phyloP scores from a whole-genome alignment of 768 basidiomycete genomes.

The Astraeus odoratus region DNA sequence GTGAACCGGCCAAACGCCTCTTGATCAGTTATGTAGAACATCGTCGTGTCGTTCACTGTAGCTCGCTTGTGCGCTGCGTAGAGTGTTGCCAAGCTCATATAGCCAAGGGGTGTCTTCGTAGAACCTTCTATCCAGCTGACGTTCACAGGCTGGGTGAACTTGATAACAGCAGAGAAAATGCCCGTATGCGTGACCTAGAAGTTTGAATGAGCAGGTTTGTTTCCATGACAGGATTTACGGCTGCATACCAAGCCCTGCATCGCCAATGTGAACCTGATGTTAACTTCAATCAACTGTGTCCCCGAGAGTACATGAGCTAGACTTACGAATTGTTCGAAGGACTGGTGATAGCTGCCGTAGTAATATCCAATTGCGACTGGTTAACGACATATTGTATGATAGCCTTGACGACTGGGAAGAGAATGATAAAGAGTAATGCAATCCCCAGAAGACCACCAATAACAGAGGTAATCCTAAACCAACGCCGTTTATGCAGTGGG shows the following conservation, averaged over 20 bases:
- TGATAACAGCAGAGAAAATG: constrained; percentile 54
- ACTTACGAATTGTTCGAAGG: constrained; percentile 55
- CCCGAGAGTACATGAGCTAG: too few species aligned
- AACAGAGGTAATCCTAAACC: constrained; percentile 55
- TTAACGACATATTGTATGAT: constrained; percentile 63
- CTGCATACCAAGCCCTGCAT: constrained; percentile 48
- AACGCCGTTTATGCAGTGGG: constrained; percentile 55
- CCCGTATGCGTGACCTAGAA: constrained; percentile 59
- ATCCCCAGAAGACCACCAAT: constrained; percentile 48
- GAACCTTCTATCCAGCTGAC: constrained; percentile 53
- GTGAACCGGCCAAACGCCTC: constrained; percentile 58
- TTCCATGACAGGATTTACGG: neutral
- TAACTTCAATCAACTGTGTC: constrained; percentile 1
- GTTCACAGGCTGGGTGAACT: constrained; percentile 49
- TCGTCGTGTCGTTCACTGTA: constrained; percentile 51
- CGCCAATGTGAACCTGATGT: constrained; percentile 41
- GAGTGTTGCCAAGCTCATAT: constrained; percentile 42
- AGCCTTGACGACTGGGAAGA: constrained; percentile 63
- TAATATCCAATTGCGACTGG: constrained; percentile 45
- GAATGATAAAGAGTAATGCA: constrained; percentile 55
- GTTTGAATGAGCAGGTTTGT: neutral
- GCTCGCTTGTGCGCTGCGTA: constrained; percentile 50
- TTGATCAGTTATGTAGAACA: constrained; percentile 50
- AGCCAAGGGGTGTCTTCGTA: constrained; percentile 46
- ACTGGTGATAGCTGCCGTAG: constrained; percentile 42